Evolutionary conservation across 176 grass and related monocot species (phyloP).

Genomic region (Oryza coarctata): DNA sequence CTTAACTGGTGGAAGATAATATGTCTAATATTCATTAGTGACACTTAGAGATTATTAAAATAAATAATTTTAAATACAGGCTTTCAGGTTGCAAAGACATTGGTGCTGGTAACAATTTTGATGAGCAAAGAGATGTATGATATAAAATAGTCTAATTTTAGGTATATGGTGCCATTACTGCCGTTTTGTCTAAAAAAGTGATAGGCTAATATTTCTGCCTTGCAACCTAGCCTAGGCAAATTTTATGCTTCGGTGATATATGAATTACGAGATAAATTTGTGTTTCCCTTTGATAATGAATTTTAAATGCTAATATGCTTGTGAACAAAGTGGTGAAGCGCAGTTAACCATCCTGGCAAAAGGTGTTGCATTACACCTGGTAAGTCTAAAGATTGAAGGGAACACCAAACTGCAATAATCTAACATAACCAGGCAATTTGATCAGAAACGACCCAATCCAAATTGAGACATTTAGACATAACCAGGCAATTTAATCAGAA

Average conservation of each 20-base stretch:
- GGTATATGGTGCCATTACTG: neutral
- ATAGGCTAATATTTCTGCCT: neutral
- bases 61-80: neutral
- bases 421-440: constrained; percentile 1
- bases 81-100: neutral
- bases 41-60: neutral
- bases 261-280: neutral
- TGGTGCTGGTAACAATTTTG: neutral
- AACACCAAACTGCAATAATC: neutral
- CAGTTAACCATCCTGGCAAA: neutral
- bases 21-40: neutral
- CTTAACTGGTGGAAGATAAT: constrained; percentile 4
- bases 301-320: neutral
- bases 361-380: neutral
- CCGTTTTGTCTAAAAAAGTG: neutral
- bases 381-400: neutral
- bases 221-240: neutral
- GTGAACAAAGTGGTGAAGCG: neutral
- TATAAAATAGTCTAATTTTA: neutral
- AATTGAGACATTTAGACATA: constrained; percentile 14
- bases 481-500: neutral
- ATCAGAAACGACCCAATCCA: neutral
- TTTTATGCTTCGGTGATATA: neutral
- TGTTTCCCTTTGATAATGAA: neutral
- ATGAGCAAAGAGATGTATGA: neutral